phyloP scores from a whole-genome alignment of 371 early-diverging fungal species.

The Syncephalastrum contaminatum region DNA sequence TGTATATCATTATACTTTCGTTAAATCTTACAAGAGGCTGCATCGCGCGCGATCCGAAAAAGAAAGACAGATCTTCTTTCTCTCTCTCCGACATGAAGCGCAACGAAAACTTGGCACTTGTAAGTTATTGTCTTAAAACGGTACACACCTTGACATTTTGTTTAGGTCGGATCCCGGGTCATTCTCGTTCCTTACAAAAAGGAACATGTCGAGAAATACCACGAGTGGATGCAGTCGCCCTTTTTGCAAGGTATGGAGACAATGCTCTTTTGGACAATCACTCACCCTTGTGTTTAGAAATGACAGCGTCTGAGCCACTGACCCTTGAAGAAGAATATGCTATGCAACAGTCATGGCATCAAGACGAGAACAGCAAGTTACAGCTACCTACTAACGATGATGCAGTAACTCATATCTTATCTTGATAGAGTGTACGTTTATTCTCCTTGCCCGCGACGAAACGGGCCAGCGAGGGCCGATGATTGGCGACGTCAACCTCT shows the following conservation, averaged over 20 bases:
- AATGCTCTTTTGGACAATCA: background rate
- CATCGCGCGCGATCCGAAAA: no score
- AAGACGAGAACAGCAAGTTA: conserved; percentile 74
- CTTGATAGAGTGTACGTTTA: conserved; percentile 68
- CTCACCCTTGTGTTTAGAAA: conserved; percentile 52
- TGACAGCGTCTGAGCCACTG: conserved; percentile 94
- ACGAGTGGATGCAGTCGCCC: conserved; percentile 93
- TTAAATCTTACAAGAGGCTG: no score
- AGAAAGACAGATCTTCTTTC: no score
- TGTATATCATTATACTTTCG: no score
- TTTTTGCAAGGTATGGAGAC: conserved; percentile 64
- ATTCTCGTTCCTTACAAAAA: conserved; percentile 83
- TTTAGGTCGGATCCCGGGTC: conserved; percentile 63
- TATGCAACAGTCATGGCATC: conserved; percentile 90
- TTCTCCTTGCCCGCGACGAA: conserved; percentile 44
- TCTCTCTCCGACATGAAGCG: conserved; percentile 19
- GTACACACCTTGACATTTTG: background rate
- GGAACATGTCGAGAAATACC: conserved; percentile 85
- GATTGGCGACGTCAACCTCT: conserved; percentile 95
- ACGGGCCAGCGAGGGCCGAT: conserved; percentile 47
- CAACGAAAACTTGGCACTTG: conserved; percentile 38
- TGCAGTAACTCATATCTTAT: conserved; percentile 1
- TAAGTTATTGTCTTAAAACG: conserved; percentile 12
- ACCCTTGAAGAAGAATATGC: conserved; percentile 89
- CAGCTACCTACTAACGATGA: background rate